Base-by-base conservation (phyloP, 768 basidiomycete species). In the Zangia roseola region DNA sequence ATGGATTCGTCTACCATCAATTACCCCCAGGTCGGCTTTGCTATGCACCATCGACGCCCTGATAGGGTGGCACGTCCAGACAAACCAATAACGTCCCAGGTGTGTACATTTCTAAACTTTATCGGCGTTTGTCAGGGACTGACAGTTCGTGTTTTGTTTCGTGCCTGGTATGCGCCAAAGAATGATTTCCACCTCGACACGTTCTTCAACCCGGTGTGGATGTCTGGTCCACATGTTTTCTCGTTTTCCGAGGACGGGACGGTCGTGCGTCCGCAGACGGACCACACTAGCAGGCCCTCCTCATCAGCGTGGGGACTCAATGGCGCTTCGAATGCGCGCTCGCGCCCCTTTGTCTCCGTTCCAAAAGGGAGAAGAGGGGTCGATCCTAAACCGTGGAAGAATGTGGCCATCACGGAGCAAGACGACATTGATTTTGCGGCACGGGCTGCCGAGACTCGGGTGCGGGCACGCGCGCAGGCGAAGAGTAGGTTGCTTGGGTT, bases 141-240 rank as follows among this genome's bases (percentile, higher is more conserved):
- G 30, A 59, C 23, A 16, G 17, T 6, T 17, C 37, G 30, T 26
- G 5, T 12, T 13, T 3, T 7, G 5, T 17, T 19, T 38, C 20
- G 10, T 17, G 10, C 9, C 12, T 21, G 54, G 52, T 21, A 35
- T 19, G 13, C n/a, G 26, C n/a, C 31, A 3, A 25, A 17, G 14
- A 45, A 21, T 23, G 67, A 85, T 78, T 65, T 84, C 73, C 59
- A 79, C 75, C 42, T 74, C 65, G 56, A 84, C 74, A 28, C 73
- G 65, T 49, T 80, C 72, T 47, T 74, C 67, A 49, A 73, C 54
- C 35, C 59, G 51, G 30, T 74, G 65, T 36, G 80, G 76, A 65
- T 52, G 54, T 48, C 55, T 2, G 56, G 62, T 35, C 55, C 58
- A 31, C 31, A 56, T 6, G 60, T 63, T 6, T 63, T 65, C 38